Evolutionary conservation across 768 basidiomycete species (phyloP).

Genomic region (Suillus tomentosus): DNA sequence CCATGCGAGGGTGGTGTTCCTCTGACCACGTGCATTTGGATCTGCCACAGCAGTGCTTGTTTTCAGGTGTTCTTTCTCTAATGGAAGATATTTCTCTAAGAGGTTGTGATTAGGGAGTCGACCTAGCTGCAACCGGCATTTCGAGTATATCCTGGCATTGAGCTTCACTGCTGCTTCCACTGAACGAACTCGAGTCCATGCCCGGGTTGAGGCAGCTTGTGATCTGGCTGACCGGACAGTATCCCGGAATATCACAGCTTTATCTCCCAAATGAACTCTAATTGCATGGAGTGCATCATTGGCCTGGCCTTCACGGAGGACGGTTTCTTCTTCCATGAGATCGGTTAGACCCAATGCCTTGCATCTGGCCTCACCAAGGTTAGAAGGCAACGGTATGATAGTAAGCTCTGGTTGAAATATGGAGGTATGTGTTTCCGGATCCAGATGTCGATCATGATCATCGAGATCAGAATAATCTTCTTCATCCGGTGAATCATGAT

Average conservation of each 20-base stretch:
- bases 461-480: neutral
- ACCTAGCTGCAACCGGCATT: no score
- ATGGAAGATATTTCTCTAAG: neutral
- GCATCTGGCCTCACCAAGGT: neutral
- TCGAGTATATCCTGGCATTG: neutral
- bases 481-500: no score
- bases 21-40: constrained; percentile 7
- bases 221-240: constrained; percentile 5
- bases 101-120: neutral
- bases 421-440: neutral
- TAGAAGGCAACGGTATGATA: constrained; percentile 5
- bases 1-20: constrained; percentile 6
- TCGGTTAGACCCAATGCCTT: neutral
- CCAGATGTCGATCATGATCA: neutral
- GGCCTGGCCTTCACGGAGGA: constrained; percentile 15
- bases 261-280: constrained; percentile 12
- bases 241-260: constrained; percentile 12
- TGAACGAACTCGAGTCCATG: constrained; percentile 5
- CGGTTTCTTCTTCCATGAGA: constrained; percentile 12
- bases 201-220: neutral
- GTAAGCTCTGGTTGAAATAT: neutral
- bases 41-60: neutral
- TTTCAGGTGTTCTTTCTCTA: constrained; percentile 7
- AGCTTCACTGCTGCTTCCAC: constrained; percentile 1
- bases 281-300: constrained; percentile 20